Evolutionary conservation across 2,329 filamentous ascomycete species (phyloP).

Genomic region (Bimuria novae-zelandiae): DNA sequence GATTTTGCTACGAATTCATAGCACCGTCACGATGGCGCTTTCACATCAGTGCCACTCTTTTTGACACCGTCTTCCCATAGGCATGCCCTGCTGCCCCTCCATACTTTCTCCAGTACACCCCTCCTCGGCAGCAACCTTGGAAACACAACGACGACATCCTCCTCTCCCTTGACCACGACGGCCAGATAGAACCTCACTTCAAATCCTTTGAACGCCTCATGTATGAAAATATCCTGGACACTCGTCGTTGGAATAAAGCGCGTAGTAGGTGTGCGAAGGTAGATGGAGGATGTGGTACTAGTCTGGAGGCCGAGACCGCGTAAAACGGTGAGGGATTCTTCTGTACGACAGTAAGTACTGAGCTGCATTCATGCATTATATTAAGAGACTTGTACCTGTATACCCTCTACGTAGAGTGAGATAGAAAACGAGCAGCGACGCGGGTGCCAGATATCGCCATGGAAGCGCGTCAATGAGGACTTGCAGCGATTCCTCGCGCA

Average conservation of each 20-base stretch:
- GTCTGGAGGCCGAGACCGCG: constrained; percentile 91
- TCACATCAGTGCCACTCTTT: constrained; percentile 1
- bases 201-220: constrained; percentile 92
- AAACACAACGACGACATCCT: constrained; percentile 92
- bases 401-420: constrained; percentile 55
- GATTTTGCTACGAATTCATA: not conserved
- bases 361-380: not conserved
- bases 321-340: constrained; percentile 87
- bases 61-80: constrained; percentile 64
- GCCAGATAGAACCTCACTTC: constrained; percentile 88
- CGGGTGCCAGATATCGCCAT: constrained; percentile 49
- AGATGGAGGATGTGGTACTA: constrained; percentile 69
- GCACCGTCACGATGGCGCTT: not conserved
- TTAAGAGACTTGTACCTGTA: constrained; percentile 50
- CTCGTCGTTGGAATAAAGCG: constrained; percentile 86
- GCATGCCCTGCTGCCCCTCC: constrained; percentile 82
- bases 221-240: constrained; percentile 91
- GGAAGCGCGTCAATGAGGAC: constrained; percentile 45
- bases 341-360: constrained; percentile 41
- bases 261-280: constrained; percentile 66
- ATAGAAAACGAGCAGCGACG: constrained; percentile 49
- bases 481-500: constrained; percentile 28
- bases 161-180: constrained; percentile 87
- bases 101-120: constrained; percentile 81
- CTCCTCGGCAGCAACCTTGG: constrained; percentile 76